phyloP scores from a whole-genome alignment of 805 yeast genomes.

The Aciculoconidium aculeatum region DNA sequence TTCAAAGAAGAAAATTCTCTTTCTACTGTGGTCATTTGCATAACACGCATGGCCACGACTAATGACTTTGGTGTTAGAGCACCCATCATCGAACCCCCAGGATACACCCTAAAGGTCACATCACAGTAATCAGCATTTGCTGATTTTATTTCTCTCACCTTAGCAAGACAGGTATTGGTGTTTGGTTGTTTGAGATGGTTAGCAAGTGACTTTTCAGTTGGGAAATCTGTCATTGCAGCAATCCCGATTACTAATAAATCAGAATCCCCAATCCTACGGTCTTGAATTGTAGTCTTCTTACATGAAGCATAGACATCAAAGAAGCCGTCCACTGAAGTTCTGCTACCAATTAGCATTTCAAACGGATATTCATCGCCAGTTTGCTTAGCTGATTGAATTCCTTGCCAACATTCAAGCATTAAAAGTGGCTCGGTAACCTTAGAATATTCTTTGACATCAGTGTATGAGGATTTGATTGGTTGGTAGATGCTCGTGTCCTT shows the following conservation, averaged over 20 bases:
- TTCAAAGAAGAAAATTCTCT: slow-evolving; percentile 83
- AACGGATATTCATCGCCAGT: slow-evolving; percentile 59
- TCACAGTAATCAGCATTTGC: slow-evolving; percentile 65
- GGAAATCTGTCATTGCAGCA: slow-evolving; percentile 10
- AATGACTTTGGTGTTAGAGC: slow-evolving; percentile 58
- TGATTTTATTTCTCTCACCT: slow-evolving; percentile 65
- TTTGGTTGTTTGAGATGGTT: slow-evolving; percentile 23
- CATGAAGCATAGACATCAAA: slow-evolving; percentile 80
- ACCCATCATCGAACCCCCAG: slow-evolving; percentile 46
- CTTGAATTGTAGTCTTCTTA: slow-evolving; percentile 44
- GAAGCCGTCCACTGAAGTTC: slow-evolving; percentile 79
- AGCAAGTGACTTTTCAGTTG: slow-evolving; percentile 14
- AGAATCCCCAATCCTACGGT: slow-evolving; percentile 59
- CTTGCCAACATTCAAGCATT: slow-evolving; percentile 91
- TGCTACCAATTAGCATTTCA: slow-evolving; percentile 63
- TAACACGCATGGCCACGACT: slow-evolving; percentile 64
- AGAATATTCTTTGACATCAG: slow-evolving; percentile 58
- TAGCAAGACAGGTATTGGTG: slow-evolving; percentile 66
- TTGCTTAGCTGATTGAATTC: slow-evolving; percentile 66
- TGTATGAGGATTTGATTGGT: slow-evolving; percentile 52
- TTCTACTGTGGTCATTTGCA: slow-evolving; percentile 88
- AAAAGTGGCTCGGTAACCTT: slow-evolving; percentile 72
- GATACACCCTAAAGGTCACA: slow-evolving; percentile 62
- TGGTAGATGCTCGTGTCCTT: slow-evolving; percentile 37
- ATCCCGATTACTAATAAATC: slow-evolving; percentile 61